Conservation (phyloP, 495 filamentous ascomycete species). For the Antarctomyces pellizariae region DNA sequence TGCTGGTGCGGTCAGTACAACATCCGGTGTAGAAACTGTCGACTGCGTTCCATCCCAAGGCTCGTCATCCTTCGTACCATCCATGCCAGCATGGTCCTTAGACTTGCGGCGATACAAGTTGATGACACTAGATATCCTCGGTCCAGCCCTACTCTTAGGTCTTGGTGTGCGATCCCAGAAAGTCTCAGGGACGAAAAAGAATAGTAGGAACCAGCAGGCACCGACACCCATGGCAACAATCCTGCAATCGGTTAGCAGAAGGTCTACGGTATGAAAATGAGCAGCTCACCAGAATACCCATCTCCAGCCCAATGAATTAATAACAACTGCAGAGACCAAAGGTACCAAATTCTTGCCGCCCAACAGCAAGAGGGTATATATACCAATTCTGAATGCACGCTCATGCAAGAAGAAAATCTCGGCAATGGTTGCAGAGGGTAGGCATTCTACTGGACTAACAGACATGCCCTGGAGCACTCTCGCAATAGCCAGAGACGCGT, state of each 20-base stretch:
- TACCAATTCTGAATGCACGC: constrained; percentile 81
- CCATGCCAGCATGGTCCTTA: no score
- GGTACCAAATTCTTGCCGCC: constrained; percentile 88
- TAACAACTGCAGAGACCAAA: constrained; percentile 68
- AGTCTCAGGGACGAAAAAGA: constrained; percentile 86
- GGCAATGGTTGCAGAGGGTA: constrained; percentile 84
- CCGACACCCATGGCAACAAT: constrained; percentile 71
- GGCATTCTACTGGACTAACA: constrained; percentile 77
- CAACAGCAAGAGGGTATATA: constrained; percentile 75
- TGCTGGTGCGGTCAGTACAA: no score
- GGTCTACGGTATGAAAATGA: not conserved
- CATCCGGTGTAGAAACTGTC: no score
- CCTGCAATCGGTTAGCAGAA: constrained; percentile 21
- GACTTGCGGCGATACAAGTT: no score
- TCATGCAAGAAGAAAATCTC: constrained; percentile 97
- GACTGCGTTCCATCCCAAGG: no score
- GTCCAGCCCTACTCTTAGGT: constrained; percentile 28
- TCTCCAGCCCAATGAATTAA: constrained; percentile 56
- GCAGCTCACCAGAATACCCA: constrained; percentile 68
- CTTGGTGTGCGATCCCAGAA: constrained; percentile 82
- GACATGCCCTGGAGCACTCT: constrained; percentile 73
- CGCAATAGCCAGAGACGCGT: constrained; percentile 55
- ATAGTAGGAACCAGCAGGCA: constrained; percentile 46
- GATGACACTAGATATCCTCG: no score
- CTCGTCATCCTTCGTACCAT: no score